These are phyloP conservation scores for Clavulina sp. DNA, from an alignment of 768 basidiomycete genomes.

Conservation along the genomic window DNA sequence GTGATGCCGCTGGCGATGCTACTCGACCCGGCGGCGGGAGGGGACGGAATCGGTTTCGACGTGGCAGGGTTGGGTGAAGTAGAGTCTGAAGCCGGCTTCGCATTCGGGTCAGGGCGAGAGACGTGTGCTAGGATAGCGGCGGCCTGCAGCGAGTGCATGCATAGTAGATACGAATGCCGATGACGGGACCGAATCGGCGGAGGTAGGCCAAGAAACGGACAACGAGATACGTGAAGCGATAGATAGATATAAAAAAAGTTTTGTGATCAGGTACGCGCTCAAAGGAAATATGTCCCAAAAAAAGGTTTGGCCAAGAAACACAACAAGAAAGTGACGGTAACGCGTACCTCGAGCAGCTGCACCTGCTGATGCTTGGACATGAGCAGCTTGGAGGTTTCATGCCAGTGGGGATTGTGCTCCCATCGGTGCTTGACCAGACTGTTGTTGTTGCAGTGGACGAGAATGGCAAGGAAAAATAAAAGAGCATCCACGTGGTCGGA, in stretches of 20 bases:
- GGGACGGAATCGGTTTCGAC: not conserved
- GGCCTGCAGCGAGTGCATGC: conserved; percentile 47
- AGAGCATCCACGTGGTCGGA: too few relatives aligned
- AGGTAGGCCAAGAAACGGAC: too few relatives aligned
- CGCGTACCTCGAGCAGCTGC: conserved; percentile 75
- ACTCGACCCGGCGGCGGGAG: not conserved
- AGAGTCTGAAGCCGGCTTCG: not conserved
- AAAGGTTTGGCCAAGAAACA: not conserved
- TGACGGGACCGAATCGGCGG: too few relatives aligned
- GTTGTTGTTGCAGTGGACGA: conserved; percentile 56
- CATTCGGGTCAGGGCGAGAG: conserved; percentile 33
- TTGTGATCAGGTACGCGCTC: too few relatives aligned
- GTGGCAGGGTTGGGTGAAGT: not conserved
- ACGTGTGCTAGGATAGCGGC: conserved; percentile 89
- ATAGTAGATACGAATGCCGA: too few relatives aligned
- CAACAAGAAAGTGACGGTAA: conserved; percentile 3
- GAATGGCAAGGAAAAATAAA: not conserved
- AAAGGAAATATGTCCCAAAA: conserved; percentile 8
- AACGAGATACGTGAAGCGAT: too few relatives aligned
- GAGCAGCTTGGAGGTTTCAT: conserved; percentile 75
- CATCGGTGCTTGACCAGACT: conserved; percentile 96
- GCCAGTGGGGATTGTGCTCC: conserved; percentile 96
- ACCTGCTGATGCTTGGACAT: conserved; percentile 96
- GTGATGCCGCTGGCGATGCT: not conserved
- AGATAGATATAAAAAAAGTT: too few relatives aligned